These are phyloP conservation scores for Spathaspora girioi DNA, from an alignment of 805 yeast genomes.

Conservation along the genomic window DNA sequence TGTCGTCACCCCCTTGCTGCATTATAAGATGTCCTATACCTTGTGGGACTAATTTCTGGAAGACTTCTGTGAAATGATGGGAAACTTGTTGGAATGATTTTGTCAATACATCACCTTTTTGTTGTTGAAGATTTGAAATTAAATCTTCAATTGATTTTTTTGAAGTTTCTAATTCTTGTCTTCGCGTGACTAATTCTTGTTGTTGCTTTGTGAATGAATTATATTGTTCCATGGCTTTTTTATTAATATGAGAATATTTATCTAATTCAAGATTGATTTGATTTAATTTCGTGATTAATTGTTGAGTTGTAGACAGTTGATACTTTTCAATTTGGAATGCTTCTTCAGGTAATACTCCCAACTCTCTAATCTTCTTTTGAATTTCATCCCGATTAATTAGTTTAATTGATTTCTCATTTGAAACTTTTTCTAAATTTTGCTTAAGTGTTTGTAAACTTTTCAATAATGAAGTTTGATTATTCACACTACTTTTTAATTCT, in stretches of 20 bases:
- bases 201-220: conserved; percentile 69
- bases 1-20: conserved; percentile 44
- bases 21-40: conserved; percentile 77
- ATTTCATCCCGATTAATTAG: conserved; percentile 65
- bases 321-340: conserved; percentile 50
- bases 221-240: conserved; percentile 85
- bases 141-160: conserved; percentile 69
- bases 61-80: conserved; percentile 65
- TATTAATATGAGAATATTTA: conserved; percentile 74
- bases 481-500: conserved; percentile 47
- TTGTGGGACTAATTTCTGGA: conserved; percentile 76
- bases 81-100: conserved; percentile 77
- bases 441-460: conserved; percentile 58
- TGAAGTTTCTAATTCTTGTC: conserved; percentile 66
- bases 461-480: conserved; percentile 51
- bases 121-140: conserved; percentile 63
- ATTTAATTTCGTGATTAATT: conserved; percentile 51
- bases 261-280: conserved; percentile 54
- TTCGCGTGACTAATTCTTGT: conserved; percentile 60
- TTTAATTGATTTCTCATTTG: conserved; percentile 60
- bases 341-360: conserved; percentile 89
- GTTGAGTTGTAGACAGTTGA: conserved; percentile 45
- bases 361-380: conserved; percentile 67
- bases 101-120: conserved; percentile 80
- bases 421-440: conserved; percentile 58